Evolutionary conservation across 495 filamentous ascomycete species (phyloP), one percentile per base, ranked within the genome.

Genomic region (Daldinia childiae): DNA sequence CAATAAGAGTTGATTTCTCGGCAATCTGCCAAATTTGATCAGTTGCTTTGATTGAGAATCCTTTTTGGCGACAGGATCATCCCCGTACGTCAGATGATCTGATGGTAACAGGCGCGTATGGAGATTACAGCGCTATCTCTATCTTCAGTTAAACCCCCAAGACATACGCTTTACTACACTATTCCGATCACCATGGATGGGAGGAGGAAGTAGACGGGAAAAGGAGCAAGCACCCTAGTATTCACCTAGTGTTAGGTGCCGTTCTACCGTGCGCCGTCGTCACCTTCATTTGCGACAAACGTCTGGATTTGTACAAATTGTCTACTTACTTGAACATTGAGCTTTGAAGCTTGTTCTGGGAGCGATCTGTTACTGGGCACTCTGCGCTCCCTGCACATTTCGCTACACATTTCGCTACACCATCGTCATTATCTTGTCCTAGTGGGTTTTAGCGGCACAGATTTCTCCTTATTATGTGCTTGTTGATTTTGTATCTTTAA

Each of bases 11-110:
- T 68, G 64, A 66, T 63, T 62, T 54, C 66, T 73, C 71, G 66
- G 57, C 54, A 69, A 73, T 73, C 71, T 73, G 43, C 71, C 71
- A 66, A 69, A 73, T 73, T 73, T 62, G 66, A 69, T 39, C 71
- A 69, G 41, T 69, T 58, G 27, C 24, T 65, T 69, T 64, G 41
- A 48, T 60, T 60, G 21, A 72, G n/a, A 58, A 68, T 64, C 70
- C 70, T 51, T 54, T 64, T 43, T 29, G 6, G 39, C 48, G 55
- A 29, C n/a, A 67, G 61, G 64, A 68, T 64, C 68, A 66, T 36
- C 68, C 50, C 38, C 68, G 26, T 39, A 66, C 63, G 30, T 58
- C 57, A 45, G 9, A 29, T 27, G 50, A 48, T 48, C 19, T 21
- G 32, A 66, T 56, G 45, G 41, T 66, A 48, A 66, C 61, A 38